Evolutionary conservation across 257 asterid species (phyloP).

Genomic region (Petunia secreta): DNA sequence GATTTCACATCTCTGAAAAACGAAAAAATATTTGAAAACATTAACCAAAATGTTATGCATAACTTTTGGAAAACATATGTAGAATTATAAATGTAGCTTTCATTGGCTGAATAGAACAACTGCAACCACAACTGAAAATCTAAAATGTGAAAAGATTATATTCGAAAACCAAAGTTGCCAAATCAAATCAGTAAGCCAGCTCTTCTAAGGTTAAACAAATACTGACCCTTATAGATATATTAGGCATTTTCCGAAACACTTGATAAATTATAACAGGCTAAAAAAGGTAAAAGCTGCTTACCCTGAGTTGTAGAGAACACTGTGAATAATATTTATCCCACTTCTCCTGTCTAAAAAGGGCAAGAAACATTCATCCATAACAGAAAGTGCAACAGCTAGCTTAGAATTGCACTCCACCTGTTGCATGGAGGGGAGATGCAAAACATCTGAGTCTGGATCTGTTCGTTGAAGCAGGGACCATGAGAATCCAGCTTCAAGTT

Average conservation of each 20-base stretch:
- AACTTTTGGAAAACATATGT: not conserved
- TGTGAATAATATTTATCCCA: constrained; percentile 68
- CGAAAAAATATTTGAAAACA: not conserved
- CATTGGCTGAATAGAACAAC: not conserved
- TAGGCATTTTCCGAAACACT: constrained; percentile 3
- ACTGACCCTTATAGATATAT: not conserved
- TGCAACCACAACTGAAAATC: not conserved
- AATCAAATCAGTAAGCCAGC: constrained; percentile 5
- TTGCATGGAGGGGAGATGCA: constrained; percentile 20
- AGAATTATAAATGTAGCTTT: not conserved
- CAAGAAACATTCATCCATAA: constrained; percentile 95
- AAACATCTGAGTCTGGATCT: constrained; percentile 61
- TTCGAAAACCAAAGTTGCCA: constrained; percentile 12
- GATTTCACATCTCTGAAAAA: not conserved
- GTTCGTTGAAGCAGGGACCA: constrained; percentile 64
- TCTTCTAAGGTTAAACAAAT: not conserved
- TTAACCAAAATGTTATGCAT: not conserved
- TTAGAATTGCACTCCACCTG: constrained; percentile 62
- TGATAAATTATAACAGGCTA: not conserved
- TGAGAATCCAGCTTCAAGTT: constrained; percentile 29
- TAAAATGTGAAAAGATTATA: constrained; percentile 1
- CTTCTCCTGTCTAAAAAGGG: constrained; percentile 89
- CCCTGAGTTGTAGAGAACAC: constrained; percentile 33
- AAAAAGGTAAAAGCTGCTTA: constrained; percentile 20
- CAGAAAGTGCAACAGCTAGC: constrained; percentile 83